Evolutionary conservation across 2,329 filamentous ascomycete genomes (phyloP), one percentile per base, ranked within the genome.

Genomic region (Coniochaeta hoffmannii): DNA sequence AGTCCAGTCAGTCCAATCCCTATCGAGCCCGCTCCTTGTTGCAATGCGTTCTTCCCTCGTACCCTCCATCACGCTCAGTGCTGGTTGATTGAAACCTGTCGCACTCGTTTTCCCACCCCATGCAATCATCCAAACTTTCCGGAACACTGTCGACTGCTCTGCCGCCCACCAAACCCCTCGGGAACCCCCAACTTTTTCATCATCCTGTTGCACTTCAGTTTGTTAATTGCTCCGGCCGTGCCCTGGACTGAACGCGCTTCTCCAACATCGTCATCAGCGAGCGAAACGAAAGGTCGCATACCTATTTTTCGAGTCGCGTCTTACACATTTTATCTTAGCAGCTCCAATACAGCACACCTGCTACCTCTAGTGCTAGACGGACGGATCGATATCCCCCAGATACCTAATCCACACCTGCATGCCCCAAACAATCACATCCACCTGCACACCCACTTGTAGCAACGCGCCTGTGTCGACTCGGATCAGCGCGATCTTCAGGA

Each of bases 401-500:
- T 44, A n/a, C 54, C 60, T 58, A 53, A 57, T 58, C 58, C 55
- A 44, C 58, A 56, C 49, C 50, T 53, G 57, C 57, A 55, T 53
- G 49, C 36, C n/a, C 56, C 55, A 55, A 56, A 35, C 19, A 55
- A 41, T 56, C 56, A 58, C 58, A 59, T 56, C 57, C 54, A 58
- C 58, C 58, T 56, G 56, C 54, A 58, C 58, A 59, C 58, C 58
- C 60, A 57, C 59, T 31, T 44, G 52, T 59, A 59, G 58, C 60
- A 57, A 57, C 59, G 41, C 41, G 26, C 19, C 41, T 46, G n/a
- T 14, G 9, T 46, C 19, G 10, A 59, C 53, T 62, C 63, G 60
- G 64, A 67, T 66, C 64, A 64, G 62, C 65, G 65, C 64, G 64
- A 68, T 68, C 65, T 60, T 59, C 65, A 46, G 41, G 60, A 55